Conservation (phyloP, 176 grass and related monocot species). For the Cymbopogon citratus region DNA sequence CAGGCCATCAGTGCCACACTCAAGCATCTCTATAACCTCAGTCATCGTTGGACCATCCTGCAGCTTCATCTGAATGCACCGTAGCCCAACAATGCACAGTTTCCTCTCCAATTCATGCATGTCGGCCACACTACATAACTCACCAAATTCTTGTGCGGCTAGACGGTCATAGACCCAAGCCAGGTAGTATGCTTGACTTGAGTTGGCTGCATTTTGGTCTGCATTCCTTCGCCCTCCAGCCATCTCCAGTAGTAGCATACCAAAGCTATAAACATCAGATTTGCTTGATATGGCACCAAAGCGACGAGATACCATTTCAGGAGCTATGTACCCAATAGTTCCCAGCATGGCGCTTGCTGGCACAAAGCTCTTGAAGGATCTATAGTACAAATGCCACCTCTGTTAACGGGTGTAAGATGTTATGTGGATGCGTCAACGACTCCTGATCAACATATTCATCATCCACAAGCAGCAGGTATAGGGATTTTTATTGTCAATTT, state of each 20-base stretch:
- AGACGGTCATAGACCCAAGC: conserved; percentile 30
- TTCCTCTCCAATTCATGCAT: conserved; percentile 22
- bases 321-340: no score
- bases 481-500: no score
- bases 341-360: no score
- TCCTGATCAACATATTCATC: no score
- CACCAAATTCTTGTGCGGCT: neutral
- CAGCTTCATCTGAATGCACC: conserved; percentile 34
- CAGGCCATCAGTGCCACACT: neutral
- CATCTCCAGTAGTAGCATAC: conserved; percentile 50
- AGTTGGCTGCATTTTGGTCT: neutral
- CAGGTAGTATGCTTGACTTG: conserved; percentile 26
- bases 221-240: conserved; percentile 27
- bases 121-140: neutral
- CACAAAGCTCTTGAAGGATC: no score
- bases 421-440: no score
- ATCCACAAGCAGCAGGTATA: no score
- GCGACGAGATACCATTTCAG: conserved; percentile 1
- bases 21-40: conserved; percentile 13
- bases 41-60: conserved; percentile 13
- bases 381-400: no score
- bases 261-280: conserved; percentile 43
- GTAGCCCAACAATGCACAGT: conserved; percentile 30
- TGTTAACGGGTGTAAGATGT: no score
- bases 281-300: conserved; percentile 38